Conservation (phyloP, 768 basidiomycete genomes). For the Paxillus involutus region DNA sequence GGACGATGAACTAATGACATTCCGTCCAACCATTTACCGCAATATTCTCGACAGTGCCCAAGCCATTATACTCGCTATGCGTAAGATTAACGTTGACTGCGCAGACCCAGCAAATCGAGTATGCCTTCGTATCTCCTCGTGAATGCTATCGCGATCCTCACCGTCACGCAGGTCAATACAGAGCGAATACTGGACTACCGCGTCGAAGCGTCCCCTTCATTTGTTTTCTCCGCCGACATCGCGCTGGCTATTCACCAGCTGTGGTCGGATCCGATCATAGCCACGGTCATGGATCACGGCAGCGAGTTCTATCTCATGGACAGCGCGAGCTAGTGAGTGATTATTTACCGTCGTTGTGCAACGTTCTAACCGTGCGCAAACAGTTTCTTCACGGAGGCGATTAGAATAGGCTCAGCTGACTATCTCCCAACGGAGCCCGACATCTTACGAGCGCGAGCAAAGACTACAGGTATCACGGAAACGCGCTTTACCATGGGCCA, state of each 20-base stretch:
- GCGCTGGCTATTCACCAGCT: slow-evolving; percentile 67
- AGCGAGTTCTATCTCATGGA: slow-evolving; percentile 94
- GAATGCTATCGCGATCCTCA: not conserved
- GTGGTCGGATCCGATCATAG: slow-evolving; percentile 68
- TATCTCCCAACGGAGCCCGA: slow-evolving; percentile 88
- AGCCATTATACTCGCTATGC: slow-evolving; percentile 80
- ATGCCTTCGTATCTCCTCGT: not conserved
- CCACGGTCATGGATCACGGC: slow-evolving; percentile 51
- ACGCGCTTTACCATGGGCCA: slow-evolving; percentile 77
- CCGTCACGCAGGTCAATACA: slow-evolving; percentile 40
- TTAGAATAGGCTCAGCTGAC: slow-evolving; percentile 77
- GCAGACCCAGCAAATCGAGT: slow-evolving; percentile 62
- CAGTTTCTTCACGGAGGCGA: slow-evolving; percentile 85
- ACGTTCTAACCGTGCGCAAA: not conserved
- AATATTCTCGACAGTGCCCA: slow-evolving; percentile 90
- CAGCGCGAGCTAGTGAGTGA: slow-evolving; percentile 80
- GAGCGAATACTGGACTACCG: slow-evolving; percentile 65
- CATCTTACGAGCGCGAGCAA: slow-evolving; percentile 83
- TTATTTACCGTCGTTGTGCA: not conserved
- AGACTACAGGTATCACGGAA: slow-evolving; percentile 89
- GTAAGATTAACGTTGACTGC: slow-evolving; percentile 82
- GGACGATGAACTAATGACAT: slow-evolving; percentile 71
- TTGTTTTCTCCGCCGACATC: slow-evolving; percentile 59
- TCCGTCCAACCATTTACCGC: slow-evolving; percentile 76
- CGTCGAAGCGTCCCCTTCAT: slow-evolving; percentile 39